These are phyloP conservation scores for Fraxinus angustifolia DNA, from an alignment of 305 asterid genomes.

Conservation along the genomic window DNA sequence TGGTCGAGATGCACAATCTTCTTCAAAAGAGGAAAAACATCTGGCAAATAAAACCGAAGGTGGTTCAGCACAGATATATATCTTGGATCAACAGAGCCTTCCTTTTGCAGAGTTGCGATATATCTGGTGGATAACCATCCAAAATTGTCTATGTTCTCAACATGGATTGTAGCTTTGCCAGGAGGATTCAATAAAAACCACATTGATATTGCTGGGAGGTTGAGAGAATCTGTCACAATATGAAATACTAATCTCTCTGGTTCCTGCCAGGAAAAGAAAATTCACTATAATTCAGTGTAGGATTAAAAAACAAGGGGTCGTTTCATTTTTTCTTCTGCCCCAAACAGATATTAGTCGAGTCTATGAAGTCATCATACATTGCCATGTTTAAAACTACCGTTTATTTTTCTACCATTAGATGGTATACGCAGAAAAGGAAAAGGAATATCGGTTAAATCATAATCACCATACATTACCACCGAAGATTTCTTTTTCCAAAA, in stretches of 20 bases:
- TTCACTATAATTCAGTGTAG: background rate
- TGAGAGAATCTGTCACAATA: slow-evolving; percentile 69
- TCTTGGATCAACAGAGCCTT: slow-evolving; percentile 59
- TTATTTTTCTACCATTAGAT: background rate
- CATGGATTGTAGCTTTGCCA: slow-evolving; percentile 57
- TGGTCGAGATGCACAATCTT: slow-evolving; percentile 82
- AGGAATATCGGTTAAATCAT: background rate
- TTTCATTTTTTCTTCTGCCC: background rate
- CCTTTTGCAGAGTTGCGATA: slow-evolving; percentile 39
- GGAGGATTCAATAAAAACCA: slow-evolving; percentile 87
- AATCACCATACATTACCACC: background rate
- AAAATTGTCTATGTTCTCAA: slow-evolving; percentile 56
- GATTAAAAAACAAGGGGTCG: background rate
- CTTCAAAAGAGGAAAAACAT: slow-evolving; percentile 58
- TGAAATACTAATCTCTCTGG: slow-evolving; percentile 67
- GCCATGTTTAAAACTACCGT: background rate
- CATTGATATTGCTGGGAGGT: slow-evolving; percentile 75
- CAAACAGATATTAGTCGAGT: background rate
- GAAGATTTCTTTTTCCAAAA: background rate
- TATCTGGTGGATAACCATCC: slow-evolving; percentile 59
- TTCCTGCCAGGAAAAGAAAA: slow-evolving; percentile 46
- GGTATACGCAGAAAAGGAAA: background rate
- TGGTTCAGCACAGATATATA: slow-evolving; percentile 65
- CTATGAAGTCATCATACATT: background rate
- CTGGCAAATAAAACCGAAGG: slow-evolving; percentile 77